Percentiles rank a stretch among this genome's conserved stretches.
Conservation (phyloP, 495 filamentous ascomycete species). For the Neurospora sp. region DNA sequence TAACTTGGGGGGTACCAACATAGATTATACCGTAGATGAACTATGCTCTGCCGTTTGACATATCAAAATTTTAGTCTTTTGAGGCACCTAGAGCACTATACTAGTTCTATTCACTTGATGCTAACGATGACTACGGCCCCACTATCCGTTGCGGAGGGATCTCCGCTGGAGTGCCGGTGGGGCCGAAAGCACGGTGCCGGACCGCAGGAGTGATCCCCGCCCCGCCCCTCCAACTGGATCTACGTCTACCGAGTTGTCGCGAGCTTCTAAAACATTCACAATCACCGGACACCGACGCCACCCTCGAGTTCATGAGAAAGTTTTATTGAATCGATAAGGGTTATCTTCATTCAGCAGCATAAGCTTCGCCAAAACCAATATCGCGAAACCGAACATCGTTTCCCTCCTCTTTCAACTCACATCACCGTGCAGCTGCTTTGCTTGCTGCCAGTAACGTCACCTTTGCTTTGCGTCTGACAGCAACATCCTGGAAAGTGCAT, state of each 20-base stretch:
- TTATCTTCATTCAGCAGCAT: not conserved
- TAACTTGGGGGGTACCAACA: not conserved
- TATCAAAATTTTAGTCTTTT: not conserved
- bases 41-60: not conserved
- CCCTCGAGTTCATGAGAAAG: not conserved
- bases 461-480: not conserved
- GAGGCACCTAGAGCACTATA: not conserved
- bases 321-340: not conserved
- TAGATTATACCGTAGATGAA: not conserved
- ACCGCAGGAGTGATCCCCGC: not conserved
- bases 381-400: not conserved
- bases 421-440: not conserved
- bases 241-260: not conserved
- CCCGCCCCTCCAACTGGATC: not conserved
- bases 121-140: not conserved
- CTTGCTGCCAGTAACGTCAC: not conserved
- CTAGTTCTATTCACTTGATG: not conserved
- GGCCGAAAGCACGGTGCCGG: not conserved
- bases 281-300: not conserved
- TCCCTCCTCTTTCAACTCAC: not conserved
- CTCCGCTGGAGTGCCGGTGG: not conserved
- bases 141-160: not conserved
- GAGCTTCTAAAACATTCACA: not conserved
- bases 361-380: not conserved
- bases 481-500: not conserved